Base-by-base conservation (phyloP, 352 stramenopile genomes). In the Pythium phragmitis region DNA sequence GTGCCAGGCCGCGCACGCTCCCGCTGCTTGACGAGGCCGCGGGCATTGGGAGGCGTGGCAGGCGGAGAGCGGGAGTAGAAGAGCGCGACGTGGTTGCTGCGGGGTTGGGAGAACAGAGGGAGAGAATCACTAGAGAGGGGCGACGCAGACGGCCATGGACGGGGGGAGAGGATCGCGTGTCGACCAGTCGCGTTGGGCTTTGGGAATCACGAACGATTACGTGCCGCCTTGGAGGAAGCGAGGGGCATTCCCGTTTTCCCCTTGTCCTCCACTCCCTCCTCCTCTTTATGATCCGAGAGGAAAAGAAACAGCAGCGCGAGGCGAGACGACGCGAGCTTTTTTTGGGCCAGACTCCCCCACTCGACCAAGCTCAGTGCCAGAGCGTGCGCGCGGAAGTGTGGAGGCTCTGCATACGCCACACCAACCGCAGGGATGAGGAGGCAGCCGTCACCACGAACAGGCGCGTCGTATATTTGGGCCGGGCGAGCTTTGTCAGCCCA, bases 21-120 rank as follows among this genome's bases (percentile, higher is more conserved):
- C 26, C 41, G 48, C 37, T 16, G 34, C 34, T 39, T 39, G 34
- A 39, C 49, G 45, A 26, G 55, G 59, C 13, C 58, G 60, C 57
- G 7, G 54, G 57, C 67, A 59, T 63, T 28, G 7, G 19, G 63
- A 70, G 63, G 33, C 48, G 63, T 53, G 63, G 63, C 16, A 70
- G 63, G 23, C 49, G 57, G 16, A 46, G 21, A 47, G 51, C 45
- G 63, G 45, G 36, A 7, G 50, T n/a, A 50, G 55, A 57, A 14
- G 50, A 53, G 41, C 17, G 51, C 49, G 56, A 70, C 54, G 61
- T 63, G 61, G 54, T 58, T 48, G 46, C 52, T 65, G 43, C 33
- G 3, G 34, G 23, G 34, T 0, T 14, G 34, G 11, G 34, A 11
- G 34, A 39, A 13, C 34, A 30, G 45, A 16, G 45, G 16, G 30